phyloP scores from a whole-genome alignment of 345 rosid genomes.

The Pelargonium nanum region DNA sequence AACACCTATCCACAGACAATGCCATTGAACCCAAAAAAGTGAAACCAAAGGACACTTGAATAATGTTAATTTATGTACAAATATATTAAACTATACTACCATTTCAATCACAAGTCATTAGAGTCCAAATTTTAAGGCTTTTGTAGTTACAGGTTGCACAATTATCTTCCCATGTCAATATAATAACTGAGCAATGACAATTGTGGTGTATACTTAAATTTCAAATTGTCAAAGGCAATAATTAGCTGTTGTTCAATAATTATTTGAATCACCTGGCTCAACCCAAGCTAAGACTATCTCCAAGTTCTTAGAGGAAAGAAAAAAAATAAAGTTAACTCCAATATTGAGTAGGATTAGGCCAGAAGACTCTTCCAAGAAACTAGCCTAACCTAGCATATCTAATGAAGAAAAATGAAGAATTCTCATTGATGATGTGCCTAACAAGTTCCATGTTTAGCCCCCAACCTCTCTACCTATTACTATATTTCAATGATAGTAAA shows the following conservation, averaged over 20 bases:
- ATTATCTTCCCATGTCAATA: background rate
- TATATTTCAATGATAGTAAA: no score
- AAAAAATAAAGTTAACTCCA: background rate
- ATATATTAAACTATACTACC: background rate
- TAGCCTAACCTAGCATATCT: no score
- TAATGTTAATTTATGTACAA: background rate
- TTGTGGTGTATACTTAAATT: no score
- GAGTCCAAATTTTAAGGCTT: background rate
- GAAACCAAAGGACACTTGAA: background rate
- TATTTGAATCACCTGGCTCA: no score
- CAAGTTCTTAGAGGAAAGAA: background rate
- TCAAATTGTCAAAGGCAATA: background rate
- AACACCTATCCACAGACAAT: slow-evolving; percentile 34
- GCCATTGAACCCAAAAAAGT: background rate
- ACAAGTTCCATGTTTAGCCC: no score
- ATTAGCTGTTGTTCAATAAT: background rate
- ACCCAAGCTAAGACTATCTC: background rate
- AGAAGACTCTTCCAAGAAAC: no score
- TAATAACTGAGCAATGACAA: no score
- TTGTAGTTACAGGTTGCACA: background rate
- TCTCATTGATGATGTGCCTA: no score
- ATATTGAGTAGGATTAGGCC: background rate
- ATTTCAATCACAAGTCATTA: background rate
- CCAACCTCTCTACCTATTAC: no score
- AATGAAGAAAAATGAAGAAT: no score